Evolutionary conservation across 2,329 filamentous ascomycete species (phyloP), one percentile per base, ranked within the genome.

Genomic region (Daldinia sp.): DNA sequence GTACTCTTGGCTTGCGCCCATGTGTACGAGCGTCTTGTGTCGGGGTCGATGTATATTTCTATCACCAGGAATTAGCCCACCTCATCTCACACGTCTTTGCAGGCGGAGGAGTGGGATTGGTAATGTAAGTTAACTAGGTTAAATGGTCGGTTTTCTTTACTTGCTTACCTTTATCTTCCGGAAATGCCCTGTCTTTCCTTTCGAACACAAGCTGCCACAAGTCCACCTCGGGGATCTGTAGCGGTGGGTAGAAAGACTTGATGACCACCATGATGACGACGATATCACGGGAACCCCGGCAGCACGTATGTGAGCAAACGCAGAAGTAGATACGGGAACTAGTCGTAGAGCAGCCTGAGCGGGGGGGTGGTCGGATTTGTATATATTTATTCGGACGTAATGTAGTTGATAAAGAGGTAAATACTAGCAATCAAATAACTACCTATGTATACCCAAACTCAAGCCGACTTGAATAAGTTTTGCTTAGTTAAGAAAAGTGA

Each of bases 151-250:
- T n/a, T n/a, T n/a, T n/a, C n/a, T n/a, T n/a, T n/a, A n/a, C n/a
- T 15, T 23, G 69, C 78, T 57, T 77, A 93, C 92, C 84, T 81
- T 94, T 92, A 71, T 91, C 83, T 68, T 93, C 89, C 1, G 89
- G 82, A 71, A 86, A 96, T 2, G 79, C 77, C 67, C 79, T 86
- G 68, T 90, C 82, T 68, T 86, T 87, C 59, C 84, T 81, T 70
- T 93, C 89, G 72, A 96, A 93, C 45, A 96, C 79, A 60, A 93
- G 88, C 0, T 83, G 83, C 91, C 92, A 97, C 49, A 96, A 74
- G 75, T 96, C 93, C 57, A 89, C 78, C 69, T 90, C 79, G 0
- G 94, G 93, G 37, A 97, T 88, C 17, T 88, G 81, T 34, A 95
- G 72, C 6, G 82, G 76, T 1, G 87, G 82, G 73, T 88, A 92